Conservation (phyloP, 345 rosid species). For the Sonneratia alba region DNA sequence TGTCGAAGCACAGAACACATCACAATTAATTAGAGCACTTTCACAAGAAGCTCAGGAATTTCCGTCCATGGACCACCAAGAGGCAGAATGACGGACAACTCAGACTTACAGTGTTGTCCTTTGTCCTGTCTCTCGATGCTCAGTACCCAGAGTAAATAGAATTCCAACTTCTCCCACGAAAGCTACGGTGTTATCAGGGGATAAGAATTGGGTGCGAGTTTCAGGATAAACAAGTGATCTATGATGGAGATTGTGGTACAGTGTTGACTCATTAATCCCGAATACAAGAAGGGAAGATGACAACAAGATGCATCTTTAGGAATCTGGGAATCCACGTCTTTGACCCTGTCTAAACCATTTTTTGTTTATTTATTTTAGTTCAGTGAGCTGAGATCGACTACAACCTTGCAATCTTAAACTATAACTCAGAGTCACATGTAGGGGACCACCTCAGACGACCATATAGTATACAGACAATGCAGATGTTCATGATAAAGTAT, state of each 20-base stretch:
- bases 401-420: too few relatives aligned
- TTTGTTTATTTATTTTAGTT: too few relatives aligned
- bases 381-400: too few relatives aligned
- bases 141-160: too few relatives aligned
- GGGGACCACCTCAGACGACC: background rate
- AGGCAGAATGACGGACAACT: background rate
- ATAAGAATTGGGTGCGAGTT: too few relatives aligned
- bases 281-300: too few relatives aligned
- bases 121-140: background rate
- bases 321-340: background rate
- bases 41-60: background rate
- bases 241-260: too few relatives aligned
- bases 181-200: too few relatives aligned
- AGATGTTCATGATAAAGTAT: background rate
- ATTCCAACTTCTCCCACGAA: background rate
- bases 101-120: background rate
- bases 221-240: too few relatives aligned
- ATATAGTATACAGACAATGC: background rate
- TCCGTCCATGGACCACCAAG: background rate
- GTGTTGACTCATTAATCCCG: too few relatives aligned
- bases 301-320: too few relatives aligned
- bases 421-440: background rate
- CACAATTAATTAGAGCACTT: background rate
- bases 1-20: background rate
- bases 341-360: too few relatives aligned